Evolutionary conservation across 768 basidiomycete genomes (phyloP).

Genomic region (Psilocybe cyanescens): DNA sequence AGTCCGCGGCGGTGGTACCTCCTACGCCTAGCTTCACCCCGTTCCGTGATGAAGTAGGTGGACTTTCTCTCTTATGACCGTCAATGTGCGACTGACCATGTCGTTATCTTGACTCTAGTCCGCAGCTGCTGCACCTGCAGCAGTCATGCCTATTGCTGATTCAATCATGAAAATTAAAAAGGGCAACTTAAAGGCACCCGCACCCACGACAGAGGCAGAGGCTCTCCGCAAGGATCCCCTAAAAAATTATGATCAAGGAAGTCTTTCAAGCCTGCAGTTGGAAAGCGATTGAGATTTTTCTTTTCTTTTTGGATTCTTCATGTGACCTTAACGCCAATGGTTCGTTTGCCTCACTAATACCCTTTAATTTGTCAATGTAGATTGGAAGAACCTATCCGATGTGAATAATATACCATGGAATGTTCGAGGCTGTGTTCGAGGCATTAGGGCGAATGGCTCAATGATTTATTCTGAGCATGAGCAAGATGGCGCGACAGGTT

Average conservation of each 20-base stretch:
- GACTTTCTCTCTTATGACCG: slow-evolving; percentile 12
- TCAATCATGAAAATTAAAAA: slow-evolving; percentile 73
- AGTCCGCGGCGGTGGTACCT: slow-evolving; percentile 31
- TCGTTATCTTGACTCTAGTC: slow-evolving; percentile 16
- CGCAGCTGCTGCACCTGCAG: slow-evolving; percentile 31
- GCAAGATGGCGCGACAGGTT: neutral
- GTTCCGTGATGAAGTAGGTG: slow-evolving; percentile 71
- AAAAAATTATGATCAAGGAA: slow-evolving; percentile 61
- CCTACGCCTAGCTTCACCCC: slow-evolving; percentile 67
- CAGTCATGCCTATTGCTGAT: slow-evolving; percentile 43
- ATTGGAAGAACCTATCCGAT: slow-evolving; percentile 19
- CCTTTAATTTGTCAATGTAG: slow-evolving; percentile 23
- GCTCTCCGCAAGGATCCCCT: slow-evolving; percentile 79
- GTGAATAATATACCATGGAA: slow-evolving; percentile 14
- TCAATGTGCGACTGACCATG: slow-evolving; percentile 9
- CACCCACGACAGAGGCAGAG: slow-evolving; percentile 68
- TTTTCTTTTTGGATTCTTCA: neutral
- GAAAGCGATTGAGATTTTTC: slow-evolving; percentile 4
- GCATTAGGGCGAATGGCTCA: neutral
- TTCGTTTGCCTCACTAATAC: slow-evolving; percentile 17
- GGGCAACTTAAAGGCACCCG: slow-evolving; percentile 42
- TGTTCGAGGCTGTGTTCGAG: slow-evolving; percentile 9
- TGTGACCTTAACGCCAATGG: slow-evolving; percentile 6
- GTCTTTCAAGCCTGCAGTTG: slow-evolving; percentile 7
- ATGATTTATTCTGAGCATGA: slow-evolving; percentile 1